Evolutionary conservation across 306 rosid genomes (phyloP).

Genomic region (Rosa lucieae): DNA sequence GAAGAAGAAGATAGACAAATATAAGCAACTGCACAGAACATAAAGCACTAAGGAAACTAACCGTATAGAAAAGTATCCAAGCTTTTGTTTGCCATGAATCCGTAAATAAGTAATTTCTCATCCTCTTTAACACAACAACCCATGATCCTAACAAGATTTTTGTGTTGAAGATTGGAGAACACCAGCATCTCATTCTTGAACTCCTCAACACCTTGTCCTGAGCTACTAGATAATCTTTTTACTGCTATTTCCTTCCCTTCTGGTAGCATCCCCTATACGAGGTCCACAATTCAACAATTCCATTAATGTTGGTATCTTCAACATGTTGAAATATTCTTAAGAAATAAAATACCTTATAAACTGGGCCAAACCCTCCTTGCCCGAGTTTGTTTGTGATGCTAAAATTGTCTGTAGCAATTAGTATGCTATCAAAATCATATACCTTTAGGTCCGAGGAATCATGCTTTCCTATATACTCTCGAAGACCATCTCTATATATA

Average conservation of each 20-base stretch:
- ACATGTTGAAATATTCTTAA: background rate
- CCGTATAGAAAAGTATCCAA: conserved; percentile 7
- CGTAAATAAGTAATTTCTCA: conserved; percentile 22
- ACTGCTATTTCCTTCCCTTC: conserved; percentile 23
- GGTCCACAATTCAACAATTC: conserved; percentile 14
- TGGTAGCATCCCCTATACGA: conserved; percentile 10
- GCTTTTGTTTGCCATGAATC: conserved; percentile 15
- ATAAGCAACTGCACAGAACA: background rate
- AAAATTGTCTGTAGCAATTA: background rate
- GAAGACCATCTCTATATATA: background rate
- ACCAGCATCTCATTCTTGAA: conserved; percentile 20
- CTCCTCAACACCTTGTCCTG: conserved; percentile 30
- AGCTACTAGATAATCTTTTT: conserved; percentile 28
- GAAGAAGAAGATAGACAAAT: background rate
- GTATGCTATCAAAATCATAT: background rate
- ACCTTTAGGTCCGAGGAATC: background rate
- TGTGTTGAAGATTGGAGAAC: conserved; percentile 18
- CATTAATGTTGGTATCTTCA: background rate
- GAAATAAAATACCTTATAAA: background rate
- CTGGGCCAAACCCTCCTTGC: conserved; percentile 21
- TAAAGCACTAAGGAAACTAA: background rate
- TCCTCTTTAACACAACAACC: conserved; percentile 33
- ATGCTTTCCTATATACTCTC: background rate
- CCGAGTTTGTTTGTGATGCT: background rate
- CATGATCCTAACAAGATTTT: conserved; percentile 24